Evolutionary conservation across 768 basidiomycete species (phyloP).

Genomic region (Grammothele lineata): DNA sequence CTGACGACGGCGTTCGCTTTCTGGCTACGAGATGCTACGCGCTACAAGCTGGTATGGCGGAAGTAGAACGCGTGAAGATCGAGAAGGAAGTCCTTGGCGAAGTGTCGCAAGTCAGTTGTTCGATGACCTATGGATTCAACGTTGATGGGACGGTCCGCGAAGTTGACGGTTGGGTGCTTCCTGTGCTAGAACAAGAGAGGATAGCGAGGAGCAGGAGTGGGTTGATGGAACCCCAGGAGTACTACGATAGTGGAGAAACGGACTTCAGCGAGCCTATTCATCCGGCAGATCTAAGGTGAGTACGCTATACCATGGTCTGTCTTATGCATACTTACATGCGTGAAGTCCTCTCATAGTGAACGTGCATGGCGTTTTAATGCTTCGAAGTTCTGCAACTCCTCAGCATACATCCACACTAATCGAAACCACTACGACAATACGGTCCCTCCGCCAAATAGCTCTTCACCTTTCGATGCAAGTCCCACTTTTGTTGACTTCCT

Average conservation of each 20-base stretch:
- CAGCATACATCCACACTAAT: constrained; percentile 42
- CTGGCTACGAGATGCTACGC: constrained; percentile 80
- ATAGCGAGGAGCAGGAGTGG: constrained; percentile 46
- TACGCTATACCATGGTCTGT: neutral
- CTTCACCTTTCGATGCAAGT: constrained; percentile 60
- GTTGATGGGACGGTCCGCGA: constrained; percentile 39
- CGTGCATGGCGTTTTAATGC: constrained; percentile 62
- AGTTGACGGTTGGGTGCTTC: constrained; percentile 82
- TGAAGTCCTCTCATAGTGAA: constrained; percentile 53
- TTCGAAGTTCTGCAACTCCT: constrained; percentile 37
- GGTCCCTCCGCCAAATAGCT: constrained; percentile 59
- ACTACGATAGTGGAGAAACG: constrained; percentile 38
- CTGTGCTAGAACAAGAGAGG: constrained; percentile 62
- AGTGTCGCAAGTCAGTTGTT: constrained; percentile 55
- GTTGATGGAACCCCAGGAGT: constrained; percentile 39
- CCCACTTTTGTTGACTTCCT: constrained; percentile 79
- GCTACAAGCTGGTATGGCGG: constrained; percentile 71
- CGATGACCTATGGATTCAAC: constrained; percentile 50
- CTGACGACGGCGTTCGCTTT: constrained; percentile 60
- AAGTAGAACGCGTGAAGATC: constrained; percentile 64
- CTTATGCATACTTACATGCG: neutral
- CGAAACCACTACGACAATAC: constrained; percentile 54
- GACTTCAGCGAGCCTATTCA: constrained; percentile 34
- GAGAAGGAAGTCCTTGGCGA: constrained; percentile 63
- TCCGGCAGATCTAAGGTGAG: constrained; percentile 53